These are phyloP conservation scores for Zygotorulaspora sp. DNA, from an alignment of 805 yeast genomes.

Conservation along the genomic window DNA sequence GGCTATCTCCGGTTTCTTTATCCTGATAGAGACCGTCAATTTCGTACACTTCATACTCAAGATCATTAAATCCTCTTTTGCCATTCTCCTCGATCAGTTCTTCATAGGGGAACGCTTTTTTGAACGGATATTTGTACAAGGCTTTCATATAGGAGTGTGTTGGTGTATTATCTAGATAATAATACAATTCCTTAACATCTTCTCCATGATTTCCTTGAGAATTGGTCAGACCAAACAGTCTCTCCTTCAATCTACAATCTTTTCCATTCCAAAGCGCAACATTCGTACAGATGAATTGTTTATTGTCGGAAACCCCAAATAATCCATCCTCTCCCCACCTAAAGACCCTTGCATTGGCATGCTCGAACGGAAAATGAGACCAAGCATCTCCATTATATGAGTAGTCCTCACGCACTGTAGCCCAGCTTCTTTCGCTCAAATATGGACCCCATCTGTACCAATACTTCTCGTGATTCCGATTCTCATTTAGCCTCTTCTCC, in stretches of 20 bases:
- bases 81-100: conserved; percentile 64
- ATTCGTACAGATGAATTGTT: conserved; percentile 69
- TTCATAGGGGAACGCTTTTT: conserved; percentile 69
- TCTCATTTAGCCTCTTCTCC: conserved; percentile 37
- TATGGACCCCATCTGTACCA: conserved; percentile 94
- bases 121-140: conserved; percentile 88
- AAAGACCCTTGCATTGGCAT: conserved; percentile 72
- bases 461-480: conserved; percentile 41
- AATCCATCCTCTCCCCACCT: conserved; percentile 97
- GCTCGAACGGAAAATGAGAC: conserved; percentile 82
- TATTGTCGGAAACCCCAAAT: conserved; percentile 83
- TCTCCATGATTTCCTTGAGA: conserved; percentile 96
- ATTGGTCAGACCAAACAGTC: conserved; percentile 82
- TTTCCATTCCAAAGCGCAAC: conserved; percentile 90
- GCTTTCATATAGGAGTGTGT: conserved; percentile 90
- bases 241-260: conserved; percentile 80
- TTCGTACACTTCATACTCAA: conserved; percentile 79
- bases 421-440: conserved; percentile 82
- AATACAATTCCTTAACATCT: conserved; percentile 83
- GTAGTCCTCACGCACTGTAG: conserved; percentile 83
- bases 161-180: conserved; percentile 86
- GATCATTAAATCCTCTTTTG: conserved; percentile 58
- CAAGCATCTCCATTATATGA: conserved; percentile 85
- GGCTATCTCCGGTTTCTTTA: conserved; percentile 47
- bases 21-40: conserved; percentile 62